Base-by-base conservation (phyloP, 192 early-diverging fungal genomes). In the Backusella tarrabulga region DNA sequence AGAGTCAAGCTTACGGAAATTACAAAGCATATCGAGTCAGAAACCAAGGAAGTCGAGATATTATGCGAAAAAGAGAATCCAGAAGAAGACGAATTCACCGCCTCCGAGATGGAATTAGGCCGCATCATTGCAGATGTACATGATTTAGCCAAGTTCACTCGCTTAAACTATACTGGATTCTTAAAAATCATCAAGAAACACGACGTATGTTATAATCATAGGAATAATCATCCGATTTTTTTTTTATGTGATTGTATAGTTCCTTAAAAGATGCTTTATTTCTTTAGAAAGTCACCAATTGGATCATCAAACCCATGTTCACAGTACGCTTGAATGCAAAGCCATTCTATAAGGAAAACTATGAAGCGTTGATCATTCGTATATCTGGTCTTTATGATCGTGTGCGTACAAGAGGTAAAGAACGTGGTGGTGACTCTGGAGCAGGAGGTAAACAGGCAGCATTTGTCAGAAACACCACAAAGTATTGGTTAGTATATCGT, bases 181-280 rank as follows among this genome's bases (percentile, higher is more conserved):
- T 82, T 93, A 71, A 93, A 97, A 87, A 98, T 98, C 76, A 90
- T 99, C 83, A 99, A 99, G 81, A 99, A 99, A 85, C 98, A 99
- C 85, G 98, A 99, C 75, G 88, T 88, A 85, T 36, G 32, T 50
- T 29, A 6, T 26, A n/a, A 4, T 23, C 38, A 40, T 40, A 11
- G 26, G 36, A 42, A n/a, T 26, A 46, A 68, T 68, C 34, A 19
- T 68, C 67, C 29, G 67, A 36, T n/a, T 68, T 11, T 36, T 68
- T 36, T 35, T 32, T 36, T 34, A 34, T 34, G 29, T 67, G 5
- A 34, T 35, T 6, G 17, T 32, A 1, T 12, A 19, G 4, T 32
- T 32, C 8, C 19, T 19, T 40, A 42, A 12, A 71, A 50, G 75
- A 72, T 26, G 41, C 42, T 38, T 42, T 14, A 35, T n/a, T 42